Base-by-base conservation (phyloP, 2,329 filamentous ascomycete genomes). In the Fusarium sp. region DNA sequence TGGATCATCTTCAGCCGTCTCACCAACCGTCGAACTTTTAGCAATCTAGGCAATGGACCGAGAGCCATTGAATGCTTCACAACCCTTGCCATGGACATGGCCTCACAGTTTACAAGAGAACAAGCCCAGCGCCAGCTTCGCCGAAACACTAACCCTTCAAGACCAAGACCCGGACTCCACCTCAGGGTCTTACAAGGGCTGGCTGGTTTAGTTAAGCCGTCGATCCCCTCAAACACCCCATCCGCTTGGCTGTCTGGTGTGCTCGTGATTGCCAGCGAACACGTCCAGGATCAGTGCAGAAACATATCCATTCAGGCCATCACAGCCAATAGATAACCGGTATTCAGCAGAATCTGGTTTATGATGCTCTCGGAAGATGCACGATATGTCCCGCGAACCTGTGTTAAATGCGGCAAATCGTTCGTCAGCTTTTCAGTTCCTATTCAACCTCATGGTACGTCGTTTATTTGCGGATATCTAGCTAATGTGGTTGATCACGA, bases 241-340 rank as follows among this genome's bases (percentile, higher is more conserved):
- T 72, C 60, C 57, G 68, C 66, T 68, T 75, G 68, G 68, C 60
- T 72, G 66, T 77, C 70, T 77, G 72, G 36, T 66, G 68, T 70
- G 59, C 74, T 75, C 70, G 74, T 78, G 78, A 79, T 77, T 78
- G 78, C 77, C 78, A 79, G 77, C 78, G 73, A 79, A 79, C 74
- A 78, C 75, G 70, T 76, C 77, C 73, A 77, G 70, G 64, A 72
- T 72, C 44, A 36, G 64, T 70, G 54, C 51, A 62, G 63, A 69
- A 62, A 63, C 34, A 57, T 75, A 48, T 51, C 63, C 62, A 72
- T 66, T 41, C 61, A 64, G 63, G 54, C 47, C 48, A 64, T 41
- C 14, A 22, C 44, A 45, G 22, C 77, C 77, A 78, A 78, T 78
- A 66, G 72, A 54, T 41, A 44, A 24, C 32, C 50, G 54, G 12